Evolutionary conservation across 441 rosid species (phyloP).

Genomic region (Jatropha multifida): DNA sequence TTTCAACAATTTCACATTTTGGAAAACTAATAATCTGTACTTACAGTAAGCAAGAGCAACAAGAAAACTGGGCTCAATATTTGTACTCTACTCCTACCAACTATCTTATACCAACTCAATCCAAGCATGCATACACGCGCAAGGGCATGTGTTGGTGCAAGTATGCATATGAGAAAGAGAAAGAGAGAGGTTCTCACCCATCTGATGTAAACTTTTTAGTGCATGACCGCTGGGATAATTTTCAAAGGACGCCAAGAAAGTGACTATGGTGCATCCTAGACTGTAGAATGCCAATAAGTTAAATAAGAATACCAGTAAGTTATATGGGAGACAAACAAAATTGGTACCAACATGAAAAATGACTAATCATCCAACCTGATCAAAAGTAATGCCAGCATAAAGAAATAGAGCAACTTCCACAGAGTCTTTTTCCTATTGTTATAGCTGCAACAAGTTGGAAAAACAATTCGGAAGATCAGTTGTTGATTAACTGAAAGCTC

Average conservation of each 20-base stretch:
- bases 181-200: conserved; percentile 48
- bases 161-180: conserved; percentile 13
- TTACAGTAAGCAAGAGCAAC: not conserved
- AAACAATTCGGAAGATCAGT: conserved; percentile 10
- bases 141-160: not conserved
- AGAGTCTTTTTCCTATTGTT: conserved; percentile 76
- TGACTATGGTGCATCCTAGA: conserved; percentile 73
- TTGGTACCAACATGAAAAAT: conserved; percentile 13
- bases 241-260: conserved; percentile 83
- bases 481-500: not conserved
- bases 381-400: conserved; percentile 58
- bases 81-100: not conserved
- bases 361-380: conserved; percentile 58
- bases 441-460: conserved; percentile 55
- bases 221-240: conserved; percentile 96
- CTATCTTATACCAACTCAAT: not conserved
- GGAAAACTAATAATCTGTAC: not conserved
- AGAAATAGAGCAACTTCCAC: conserved; percentile 70
- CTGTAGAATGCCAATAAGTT: conserved; percentile 48
- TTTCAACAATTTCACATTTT: not conserved
- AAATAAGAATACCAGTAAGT: conserved; percentile 30
- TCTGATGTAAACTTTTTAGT: conserved; percentile 67
- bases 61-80: not conserved
- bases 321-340: conserved; percentile 23
- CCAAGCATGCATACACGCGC: not conserved